Evolutionary conservation across 2,329 filamentous ascomycete species (phyloP).

Genomic region (Verticillium nubilum): DNA sequence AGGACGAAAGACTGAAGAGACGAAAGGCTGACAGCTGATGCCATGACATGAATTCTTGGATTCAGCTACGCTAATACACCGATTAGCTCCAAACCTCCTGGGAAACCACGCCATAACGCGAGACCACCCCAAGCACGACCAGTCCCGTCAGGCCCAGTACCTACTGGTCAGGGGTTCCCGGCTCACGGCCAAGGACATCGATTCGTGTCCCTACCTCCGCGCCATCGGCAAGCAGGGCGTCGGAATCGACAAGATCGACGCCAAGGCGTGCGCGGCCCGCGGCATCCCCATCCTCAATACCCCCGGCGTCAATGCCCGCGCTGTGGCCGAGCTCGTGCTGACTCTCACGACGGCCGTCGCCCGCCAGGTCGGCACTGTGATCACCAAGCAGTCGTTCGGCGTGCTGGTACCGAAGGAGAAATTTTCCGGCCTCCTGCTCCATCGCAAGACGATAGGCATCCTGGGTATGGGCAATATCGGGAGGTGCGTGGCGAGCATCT

Average conservation of each 20-base stretch:
- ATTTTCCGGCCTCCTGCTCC: slow-evolving; percentile 31
- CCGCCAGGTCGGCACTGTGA: slow-evolving; percentile 23
- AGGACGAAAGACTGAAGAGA: not conserved
- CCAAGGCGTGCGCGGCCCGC: slow-evolving; percentile 26
- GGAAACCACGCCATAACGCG: slow-evolving; percentile 32
- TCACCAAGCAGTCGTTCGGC: slow-evolving; percentile 21
- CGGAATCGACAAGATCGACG: slow-evolving; percentile 40
- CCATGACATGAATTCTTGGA: too few species aligned
- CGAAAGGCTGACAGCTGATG: not conserved
- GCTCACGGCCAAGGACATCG: slow-evolving; percentile 31
- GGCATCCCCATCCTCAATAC: slow-evolving; percentile 41
- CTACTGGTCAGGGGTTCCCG: slow-evolving; percentile 30
- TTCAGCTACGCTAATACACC: not conserved
- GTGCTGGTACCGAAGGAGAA: slow-evolving; percentile 27
- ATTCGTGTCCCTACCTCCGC: slow-evolving; percentile 30
- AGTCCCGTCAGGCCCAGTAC: slow-evolving; percentile 34
- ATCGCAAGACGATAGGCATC: slow-evolving; percentile 27
- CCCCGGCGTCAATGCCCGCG: slow-evolving; percentile 35
- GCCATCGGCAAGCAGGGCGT: slow-evolving; percentile 33
- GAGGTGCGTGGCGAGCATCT: slow-evolving; percentile 26
- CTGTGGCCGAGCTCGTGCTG: slow-evolving; percentile 33
- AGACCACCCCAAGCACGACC: slow-evolving; percentile 22
- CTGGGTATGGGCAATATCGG: slow-evolving; percentile 35
- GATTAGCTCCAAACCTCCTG: slow-evolving; percentile 29
- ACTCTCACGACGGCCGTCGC: slow-evolving; percentile 28